A percentile compares a stretch with the other conserved stretches of the same genome.
phyloP scores from a whole-genome alignment of 2,329 filamentous ascomycete species.

The Penicillium concentricum region DNA sequence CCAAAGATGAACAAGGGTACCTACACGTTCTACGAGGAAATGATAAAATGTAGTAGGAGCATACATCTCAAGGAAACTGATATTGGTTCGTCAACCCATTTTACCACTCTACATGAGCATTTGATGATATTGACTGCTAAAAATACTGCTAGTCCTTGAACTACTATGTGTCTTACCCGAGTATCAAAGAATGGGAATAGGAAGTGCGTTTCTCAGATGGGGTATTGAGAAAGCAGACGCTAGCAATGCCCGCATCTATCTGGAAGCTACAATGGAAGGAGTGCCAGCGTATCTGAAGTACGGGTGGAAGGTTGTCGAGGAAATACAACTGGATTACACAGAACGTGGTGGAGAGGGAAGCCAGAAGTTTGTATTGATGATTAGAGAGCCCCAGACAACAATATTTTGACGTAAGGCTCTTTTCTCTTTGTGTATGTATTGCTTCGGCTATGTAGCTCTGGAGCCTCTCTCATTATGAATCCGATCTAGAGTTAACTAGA shows the following conservation, averaged over 20 bases:
- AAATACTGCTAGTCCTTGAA: conserved; percentile 5
- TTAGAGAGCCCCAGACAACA: neutral
- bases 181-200: conserved; percentile 9
- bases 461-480: too few species aligned
- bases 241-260: conserved; percentile 6
- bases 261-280: conserved; percentile 9
- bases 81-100: neutral
- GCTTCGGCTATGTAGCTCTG: too few species aligned
- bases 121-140: neutral
- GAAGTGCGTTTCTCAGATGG: conserved; percentile 7
- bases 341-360: conserved; percentile 8
- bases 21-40: conserved; percentile 7
- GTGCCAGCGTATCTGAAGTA: conserved; percentile 8
- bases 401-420: neutral
- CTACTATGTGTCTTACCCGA: conserved; percentile 7
- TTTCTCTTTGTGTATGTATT: neutral
- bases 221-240: conserved; percentile 7
- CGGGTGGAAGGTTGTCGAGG: conserved; percentile 4
- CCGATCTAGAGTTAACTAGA: too few species aligned
- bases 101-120: neutral
- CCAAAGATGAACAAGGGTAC: conserved; percentile 1
- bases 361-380: conserved; percentile 10
- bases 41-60: conserved; percentile 4
- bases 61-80: neutral
- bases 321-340: conserved; percentile 6